These are phyloP conservation scores for Henckelia pumila DNA, from an alignment of 257 asterid genomes.

Conservation along the genomic window DNA sequence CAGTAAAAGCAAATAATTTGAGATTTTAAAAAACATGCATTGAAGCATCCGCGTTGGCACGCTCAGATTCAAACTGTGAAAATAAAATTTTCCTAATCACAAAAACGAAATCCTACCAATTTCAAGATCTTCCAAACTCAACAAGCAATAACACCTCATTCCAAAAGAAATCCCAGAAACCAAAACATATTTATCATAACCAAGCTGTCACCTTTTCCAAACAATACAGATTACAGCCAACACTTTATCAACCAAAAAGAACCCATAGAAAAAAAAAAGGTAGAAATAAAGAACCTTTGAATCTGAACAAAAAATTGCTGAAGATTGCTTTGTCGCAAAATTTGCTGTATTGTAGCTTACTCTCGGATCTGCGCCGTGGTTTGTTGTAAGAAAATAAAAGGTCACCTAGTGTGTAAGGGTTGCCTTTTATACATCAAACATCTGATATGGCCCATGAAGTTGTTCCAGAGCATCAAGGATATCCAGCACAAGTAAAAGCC, in stretches of 20 bases:
- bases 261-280: background rate
- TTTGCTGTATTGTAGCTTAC: slow-evolving; percentile 25
- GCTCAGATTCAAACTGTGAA: background rate
- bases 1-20: background rate
- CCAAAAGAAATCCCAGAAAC: background rate
- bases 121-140: slow-evolving; percentile 20
- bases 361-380: slow-evolving; percentile 53
- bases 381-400: slow-evolving; percentile 29
- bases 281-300: slow-evolving; percentile 24
- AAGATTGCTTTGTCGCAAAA: background rate
- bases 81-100: background rate
- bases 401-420: too few species aligned
- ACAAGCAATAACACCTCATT: background rate
- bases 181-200: background rate
- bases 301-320: slow-evolving; percentile 8
- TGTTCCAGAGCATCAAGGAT: too few species aligned
- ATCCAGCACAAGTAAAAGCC: too few species aligned
- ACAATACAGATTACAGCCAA: slow-evolving; percentile 1
- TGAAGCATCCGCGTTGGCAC: background rate
- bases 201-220: background rate
- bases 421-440: too few species aligned
- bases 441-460: too few species aligned
- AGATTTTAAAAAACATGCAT: background rate
- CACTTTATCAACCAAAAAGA: background rate
- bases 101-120: background rate